Percentiles rank a stretch among this genome's conserved stretches.
These are phyloP conservation scores for Blastocrithidia nonstop DNA, from an alignment of 208 protist genomes.

Conservation along the genomic window DNA sequence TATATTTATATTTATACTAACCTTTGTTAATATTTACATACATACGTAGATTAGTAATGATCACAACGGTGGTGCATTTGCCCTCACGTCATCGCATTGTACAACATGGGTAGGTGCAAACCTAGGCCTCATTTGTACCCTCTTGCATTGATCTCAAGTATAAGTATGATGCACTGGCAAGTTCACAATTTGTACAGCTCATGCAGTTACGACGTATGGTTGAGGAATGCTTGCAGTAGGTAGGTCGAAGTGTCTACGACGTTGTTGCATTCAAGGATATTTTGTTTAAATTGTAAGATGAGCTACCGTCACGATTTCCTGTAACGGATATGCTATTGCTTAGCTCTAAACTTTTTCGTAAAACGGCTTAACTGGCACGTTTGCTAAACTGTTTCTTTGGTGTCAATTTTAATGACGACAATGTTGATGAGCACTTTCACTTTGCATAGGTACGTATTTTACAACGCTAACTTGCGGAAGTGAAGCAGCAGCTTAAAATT, in stretches of 20 bases:
- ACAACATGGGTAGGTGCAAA: slow-evolving; percentile 40
- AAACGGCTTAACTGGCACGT: slow-evolving; percentile 53
- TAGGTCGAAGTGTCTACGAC: slow-evolving; percentile 75
- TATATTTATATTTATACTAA: not conserved
- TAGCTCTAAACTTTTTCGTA: slow-evolving; percentile 77
- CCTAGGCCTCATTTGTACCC: slow-evolving; percentile 62
- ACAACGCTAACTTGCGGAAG: slow-evolving; percentile 43
- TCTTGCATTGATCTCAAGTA: slow-evolving; percentile 25
- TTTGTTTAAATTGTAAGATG: slow-evolving; percentile 58
- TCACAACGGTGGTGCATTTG: not conserved
- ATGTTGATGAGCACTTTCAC: slow-evolving; percentile 77
- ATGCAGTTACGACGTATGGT: slow-evolving; percentile 52
- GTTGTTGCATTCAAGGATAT: slow-evolving; percentile 82
- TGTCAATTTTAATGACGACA: slow-evolving; percentile 73
- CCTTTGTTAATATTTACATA: not conserved
- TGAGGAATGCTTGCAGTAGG: slow-evolving; percentile 37
- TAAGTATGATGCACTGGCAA: slow-evolving; percentile 36
- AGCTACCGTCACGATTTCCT: slow-evolving; percentile 48
- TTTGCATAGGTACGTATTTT: slow-evolving; percentile 77
- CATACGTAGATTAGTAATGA: not conserved
- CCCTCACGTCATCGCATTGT: not conserved
- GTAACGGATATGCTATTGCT: slow-evolving; percentile 79
- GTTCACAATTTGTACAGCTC: slow-evolving; percentile 63
- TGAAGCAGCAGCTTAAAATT: slow-evolving; percentile 35
- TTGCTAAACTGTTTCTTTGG: slow-evolving; percentile 78